A percentile compares a stretch with the other conserved stretches of the same genome.
These are phyloP conservation scores for Neobulgaria alba DNA, from an alignment of 2,329 filamentous ascomycete species.

Conservation along the genomic window DNA sequence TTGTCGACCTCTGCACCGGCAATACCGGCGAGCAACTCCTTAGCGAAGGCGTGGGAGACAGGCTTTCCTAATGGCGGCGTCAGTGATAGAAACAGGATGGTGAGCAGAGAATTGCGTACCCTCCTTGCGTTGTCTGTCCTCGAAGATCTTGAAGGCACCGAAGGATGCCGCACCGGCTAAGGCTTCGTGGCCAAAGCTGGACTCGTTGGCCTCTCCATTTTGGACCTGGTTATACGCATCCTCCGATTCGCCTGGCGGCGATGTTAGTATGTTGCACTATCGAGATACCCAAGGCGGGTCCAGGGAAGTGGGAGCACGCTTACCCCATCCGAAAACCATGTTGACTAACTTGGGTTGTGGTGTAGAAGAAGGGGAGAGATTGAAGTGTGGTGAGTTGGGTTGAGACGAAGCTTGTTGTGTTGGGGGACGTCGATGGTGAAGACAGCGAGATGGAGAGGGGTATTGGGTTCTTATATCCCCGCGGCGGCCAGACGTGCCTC, in stretches of 20 bases:
- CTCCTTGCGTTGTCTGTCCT: conserved; percentile 63
- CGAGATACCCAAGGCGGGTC: not conserved
- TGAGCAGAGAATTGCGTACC: conserved; percentile 37
- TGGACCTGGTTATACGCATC: conserved; percentile 38
- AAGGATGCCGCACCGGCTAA: conserved; percentile 70
- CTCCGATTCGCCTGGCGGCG: conserved; percentile 33
- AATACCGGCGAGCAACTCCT: conserved; percentile 65
- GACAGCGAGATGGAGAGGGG: not conserved
- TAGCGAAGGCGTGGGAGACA: conserved; percentile 66
- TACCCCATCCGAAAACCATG: conserved; percentile 26
- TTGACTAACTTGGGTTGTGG: conserved; percentile 14
- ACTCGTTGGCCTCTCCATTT: conserved; percentile 42
- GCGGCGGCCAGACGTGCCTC: too few relatives aligned
- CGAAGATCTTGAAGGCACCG: conserved; percentile 70
- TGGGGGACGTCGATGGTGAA: not conserved
- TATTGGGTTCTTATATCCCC: not conserved
- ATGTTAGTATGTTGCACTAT: not conserved
- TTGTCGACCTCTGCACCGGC: conserved; percentile 70
- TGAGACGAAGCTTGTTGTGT: not conserved
- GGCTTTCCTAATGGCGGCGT: conserved; percentile 56
- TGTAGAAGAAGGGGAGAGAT: conserved; percentile 2
- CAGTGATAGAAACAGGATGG: not conserved
- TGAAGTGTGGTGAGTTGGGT: conserved; percentile 1
- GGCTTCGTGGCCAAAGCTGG: conserved; percentile 62
- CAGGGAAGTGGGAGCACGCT: conserved; percentile 1